Base-by-base conservation (phyloP, 2,329 filamentous ascomycete species). In the Clathrospora elynae region DNA sequence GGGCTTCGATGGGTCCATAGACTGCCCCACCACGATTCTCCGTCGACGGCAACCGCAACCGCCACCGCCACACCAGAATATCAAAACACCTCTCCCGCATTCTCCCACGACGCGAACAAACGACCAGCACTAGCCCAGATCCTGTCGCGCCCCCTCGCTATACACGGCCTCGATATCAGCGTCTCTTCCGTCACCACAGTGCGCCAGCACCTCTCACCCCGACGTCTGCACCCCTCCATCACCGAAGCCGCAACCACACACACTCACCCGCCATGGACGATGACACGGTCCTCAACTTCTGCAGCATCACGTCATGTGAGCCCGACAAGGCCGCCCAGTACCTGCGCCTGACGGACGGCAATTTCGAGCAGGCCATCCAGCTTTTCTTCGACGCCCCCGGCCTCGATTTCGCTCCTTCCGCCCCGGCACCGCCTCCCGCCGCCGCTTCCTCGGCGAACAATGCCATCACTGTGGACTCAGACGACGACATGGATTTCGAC, bases 371-470 rank as follows among this genome's bases (percentile, higher is more conserved):
- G 63, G 93, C 93, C 17, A 85, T 96, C 59, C 84, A 89, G 63
- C 83, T 97, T 9, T 99, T 85, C 74, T 97, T 90, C 70, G 90
- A 95, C 64, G 93, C 87, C 66, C 88, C 87, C 29, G 90, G 92
- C 33, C 81, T 86, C 49, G 82, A 78, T 61, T 72, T 76, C 44
- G 71, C 71, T 16, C 67, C 60, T 25, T 47, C 70, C 17, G 54
- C 71, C 18, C 52, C 68, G 13, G 46, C 71, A 24, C 63, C 69
- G 19, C 64, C 73, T 9, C 54, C 71, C 26, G 51, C 71, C 8
- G 34, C 59, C 7, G 9, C 57, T 35, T 51, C 59, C 3, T 77
- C 78, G 25, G 54, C 59, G 5, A 71, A 82, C 59, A 80, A 85
- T 49, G 72, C 77, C 7, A 87, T 95, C 49, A 81, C 86, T 56